phyloP scores from a whole-genome alignment of 192 early-diverging fungal genomes.

The Rhizophagus prolifer region DNA sequence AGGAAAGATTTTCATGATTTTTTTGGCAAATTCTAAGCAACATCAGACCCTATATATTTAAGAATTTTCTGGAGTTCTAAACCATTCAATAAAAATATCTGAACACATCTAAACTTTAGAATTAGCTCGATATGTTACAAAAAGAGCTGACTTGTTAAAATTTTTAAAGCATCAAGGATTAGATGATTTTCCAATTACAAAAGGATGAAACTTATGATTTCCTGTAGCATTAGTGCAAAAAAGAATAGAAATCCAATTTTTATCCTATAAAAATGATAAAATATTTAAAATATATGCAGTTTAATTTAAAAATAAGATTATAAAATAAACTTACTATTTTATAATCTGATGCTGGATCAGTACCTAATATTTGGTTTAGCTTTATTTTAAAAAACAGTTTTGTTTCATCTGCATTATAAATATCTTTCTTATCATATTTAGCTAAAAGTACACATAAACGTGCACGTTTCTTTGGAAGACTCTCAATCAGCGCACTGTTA shows the following conservation, averaged over 20 bases:
- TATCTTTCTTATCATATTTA: neutral
- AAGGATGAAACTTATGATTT: neutral
- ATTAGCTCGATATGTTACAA: conserved; percentile 10
- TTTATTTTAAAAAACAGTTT: neutral
- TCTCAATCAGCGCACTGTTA: neutral
- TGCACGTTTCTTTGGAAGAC: neutral
- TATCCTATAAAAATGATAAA: conserved; percentile 18
- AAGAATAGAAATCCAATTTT: neutral
- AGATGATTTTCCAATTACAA: conserved; percentile 21
- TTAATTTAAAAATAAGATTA: no score
- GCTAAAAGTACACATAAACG: neutral
- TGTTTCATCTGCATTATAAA: neutral
- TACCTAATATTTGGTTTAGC: neutral
- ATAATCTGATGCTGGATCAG: neutral
- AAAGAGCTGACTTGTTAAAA: conserved; percentile 5
- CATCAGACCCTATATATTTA: no score
- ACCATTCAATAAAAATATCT: conserved; percentile 21
- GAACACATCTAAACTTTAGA: conserved; percentile 3
- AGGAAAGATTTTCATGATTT: no score
- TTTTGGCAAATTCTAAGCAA: no score
- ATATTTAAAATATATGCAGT: no score
- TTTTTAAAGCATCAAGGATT: conserved; percentile 18
- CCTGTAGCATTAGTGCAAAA: conserved; percentile 1
- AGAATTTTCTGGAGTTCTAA: no score
- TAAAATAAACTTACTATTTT: neutral